Percentiles rank a stretch among this genome's conserved stretches.
Evolutionary conservation across 805 yeast species (phyloP).

Genomic region (Ogataea corticis): DNA sequence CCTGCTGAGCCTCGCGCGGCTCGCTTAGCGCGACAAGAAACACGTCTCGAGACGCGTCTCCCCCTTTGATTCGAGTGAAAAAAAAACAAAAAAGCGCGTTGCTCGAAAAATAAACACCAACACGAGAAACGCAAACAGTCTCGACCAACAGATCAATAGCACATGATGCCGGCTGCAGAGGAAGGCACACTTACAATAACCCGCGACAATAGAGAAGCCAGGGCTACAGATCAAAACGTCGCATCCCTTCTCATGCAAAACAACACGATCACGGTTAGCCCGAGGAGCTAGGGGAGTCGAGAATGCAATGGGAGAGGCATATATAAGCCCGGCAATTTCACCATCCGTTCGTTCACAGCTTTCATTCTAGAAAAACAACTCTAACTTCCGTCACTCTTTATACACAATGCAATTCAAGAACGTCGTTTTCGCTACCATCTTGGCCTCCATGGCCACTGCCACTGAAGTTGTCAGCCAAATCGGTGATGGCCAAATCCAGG

Average conservation of each 20-base stretch:
- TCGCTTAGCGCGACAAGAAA: slow-evolving; percentile 2
- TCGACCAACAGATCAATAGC: slow-evolving; percentile 3
- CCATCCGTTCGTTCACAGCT: not conserved
- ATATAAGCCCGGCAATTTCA: slow-evolving; percentile 1
- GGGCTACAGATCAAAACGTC: not conserved
- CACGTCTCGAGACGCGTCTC: slow-evolving; percentile 3
- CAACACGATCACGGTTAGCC: not conserved
- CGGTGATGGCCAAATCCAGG: slow-evolving; percentile 28
- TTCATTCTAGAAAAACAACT: not conserved
- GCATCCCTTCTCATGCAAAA: slow-evolving; percentile 1
- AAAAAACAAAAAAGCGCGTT: not conserved
- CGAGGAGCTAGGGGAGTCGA: not conserved
- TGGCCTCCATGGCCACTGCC: slow-evolving; percentile 19
- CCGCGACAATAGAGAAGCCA: not conserved
- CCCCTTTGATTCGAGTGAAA: slow-evolving; percentile 1
- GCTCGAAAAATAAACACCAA: not conserved
- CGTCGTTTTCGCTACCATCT: slow-evolving; percentile 19
- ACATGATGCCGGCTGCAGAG: not conserved
- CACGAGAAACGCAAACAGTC: not conserved
- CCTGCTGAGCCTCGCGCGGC: slow-evolving; percentile 1
- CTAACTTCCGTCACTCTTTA: slow-evolving; percentile 17
- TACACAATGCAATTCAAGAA: slow-evolving; percentile 26
- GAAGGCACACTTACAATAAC: not conserved
- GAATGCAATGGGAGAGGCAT: not conserved
- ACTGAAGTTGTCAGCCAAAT: slow-evolving; percentile 22